A percentile compares a stretch with the other conserved stretches of the same genome.
These are phyloP conservation scores for Lactarius akahatsu DNA, from an alignment of 768 basidiomycete genomes.

Conservation along the genomic window DNA sequence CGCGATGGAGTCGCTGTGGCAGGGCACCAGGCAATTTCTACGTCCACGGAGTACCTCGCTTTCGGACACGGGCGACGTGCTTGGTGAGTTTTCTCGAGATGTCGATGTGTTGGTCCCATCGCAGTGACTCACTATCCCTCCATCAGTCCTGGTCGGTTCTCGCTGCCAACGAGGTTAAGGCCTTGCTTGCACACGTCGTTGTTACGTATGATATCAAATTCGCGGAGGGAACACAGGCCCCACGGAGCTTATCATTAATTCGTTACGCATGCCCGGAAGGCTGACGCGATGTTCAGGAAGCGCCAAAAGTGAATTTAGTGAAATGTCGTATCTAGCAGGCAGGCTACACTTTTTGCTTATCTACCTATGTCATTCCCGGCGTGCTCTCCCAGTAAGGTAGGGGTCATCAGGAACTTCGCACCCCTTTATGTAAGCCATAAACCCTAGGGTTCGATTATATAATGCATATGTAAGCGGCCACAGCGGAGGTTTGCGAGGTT, in stretches of 20 bases:
- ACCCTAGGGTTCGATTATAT: no score
- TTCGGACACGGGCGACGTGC: conserved; percentile 34
- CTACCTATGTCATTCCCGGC: not conserved
- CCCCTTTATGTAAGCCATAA: no score
- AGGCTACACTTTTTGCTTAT: not conserved
- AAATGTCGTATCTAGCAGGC: not conserved
- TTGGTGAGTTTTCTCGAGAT: conserved; percentile 30
- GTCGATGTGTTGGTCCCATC: no score
- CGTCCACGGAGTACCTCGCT: conserved; percentile 37
- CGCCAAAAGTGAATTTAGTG: conserved; percentile 21
- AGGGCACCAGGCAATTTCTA: conserved; percentile 33
- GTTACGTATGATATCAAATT: conserved; percentile 33
- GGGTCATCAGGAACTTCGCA: no score
- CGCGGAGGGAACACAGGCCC: conserved; percentile 23
- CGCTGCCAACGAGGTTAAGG: conserved; percentile 31
- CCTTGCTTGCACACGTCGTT: conserved; percentile 31
- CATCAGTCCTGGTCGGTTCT: conserved; percentile 21
- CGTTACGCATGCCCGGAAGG: conserved; percentile 14
- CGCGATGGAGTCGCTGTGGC: conserved; percentile 30
- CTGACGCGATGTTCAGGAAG: conserved; percentile 31
- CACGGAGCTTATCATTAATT: conserved; percentile 8
- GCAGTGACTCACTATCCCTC: not conserved
- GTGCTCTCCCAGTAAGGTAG: no score
- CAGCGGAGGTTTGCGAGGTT: no score
- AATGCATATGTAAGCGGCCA: no score